phyloP scores from a whole-genome alignment of 768 basidiomycete species.

The Lentinula raphanica region DNA sequence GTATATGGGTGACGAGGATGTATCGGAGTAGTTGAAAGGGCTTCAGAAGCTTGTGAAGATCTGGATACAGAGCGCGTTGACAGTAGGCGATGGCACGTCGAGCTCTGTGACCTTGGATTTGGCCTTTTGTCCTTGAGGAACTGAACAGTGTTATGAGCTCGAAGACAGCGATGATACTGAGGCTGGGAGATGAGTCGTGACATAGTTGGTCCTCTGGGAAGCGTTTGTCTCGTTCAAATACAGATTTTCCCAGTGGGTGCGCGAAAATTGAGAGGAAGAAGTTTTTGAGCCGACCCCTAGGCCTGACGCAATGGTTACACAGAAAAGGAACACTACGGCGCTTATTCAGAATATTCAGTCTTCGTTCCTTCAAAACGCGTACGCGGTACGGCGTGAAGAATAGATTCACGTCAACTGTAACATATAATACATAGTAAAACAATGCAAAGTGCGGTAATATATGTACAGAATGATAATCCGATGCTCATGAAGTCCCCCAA shows the following conservation, averaged over 20 bases:
- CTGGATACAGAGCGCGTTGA: neutral
- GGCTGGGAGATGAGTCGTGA: neutral
- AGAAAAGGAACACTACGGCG: too few relatives aligned
- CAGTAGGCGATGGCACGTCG: neutral
- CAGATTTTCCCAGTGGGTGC: too few relatives aligned
- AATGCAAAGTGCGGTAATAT: neutral
- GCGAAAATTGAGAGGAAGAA: too few relatives aligned
- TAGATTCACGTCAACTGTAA: too few relatives aligned
- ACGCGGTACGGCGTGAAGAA: too few relatives aligned
- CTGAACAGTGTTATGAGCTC: neutral
- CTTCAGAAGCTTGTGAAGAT: neutral
- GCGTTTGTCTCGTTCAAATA: neutral
- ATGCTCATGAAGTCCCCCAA: neutral
- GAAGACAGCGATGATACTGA: neutral
- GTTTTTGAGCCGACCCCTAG: too few relatives aligned
- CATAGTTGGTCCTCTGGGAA: neutral
- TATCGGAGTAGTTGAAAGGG: neutral
- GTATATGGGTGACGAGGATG: constrained; percentile 39
- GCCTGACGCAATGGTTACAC: too few relatives aligned
- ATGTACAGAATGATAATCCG: neutral
- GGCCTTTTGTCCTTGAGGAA: neutral
- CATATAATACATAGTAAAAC: too few relatives aligned
- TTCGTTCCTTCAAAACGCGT: too few relatives aligned
- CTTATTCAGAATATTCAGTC: too few relatives aligned
- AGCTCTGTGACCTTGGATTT: neutral